Conservation (phyloP, 306 rosid species). For the Lathyrus aphaca region DNA sequence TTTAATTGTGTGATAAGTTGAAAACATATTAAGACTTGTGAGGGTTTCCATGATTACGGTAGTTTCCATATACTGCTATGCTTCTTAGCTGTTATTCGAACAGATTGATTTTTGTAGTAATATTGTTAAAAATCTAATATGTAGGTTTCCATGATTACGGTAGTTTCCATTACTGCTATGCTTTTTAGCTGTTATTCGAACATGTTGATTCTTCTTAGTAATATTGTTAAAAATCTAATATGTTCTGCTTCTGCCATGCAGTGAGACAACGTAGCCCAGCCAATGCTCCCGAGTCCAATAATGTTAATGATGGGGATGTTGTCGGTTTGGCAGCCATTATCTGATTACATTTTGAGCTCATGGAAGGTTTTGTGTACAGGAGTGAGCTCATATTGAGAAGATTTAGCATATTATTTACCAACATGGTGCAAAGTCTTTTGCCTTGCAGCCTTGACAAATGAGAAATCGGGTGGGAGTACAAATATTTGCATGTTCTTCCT, state of each 20-base stretch:
- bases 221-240: constrained; percentile 23
- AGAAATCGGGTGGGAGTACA: constrained; percentile 35
- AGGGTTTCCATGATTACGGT: neutral
- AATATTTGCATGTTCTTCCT: constrained; percentile 42
- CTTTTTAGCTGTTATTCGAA: neutral
- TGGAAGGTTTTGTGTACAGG: constrained; percentile 70
- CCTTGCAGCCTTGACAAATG: constrained; percentile 22
- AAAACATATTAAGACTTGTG: constrained; percentile 3
- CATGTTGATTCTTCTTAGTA: constrained; percentile 9
- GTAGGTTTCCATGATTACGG: neutral
- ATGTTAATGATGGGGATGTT: constrained; percentile 66
- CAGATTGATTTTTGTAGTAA: constrained; percentile 8
- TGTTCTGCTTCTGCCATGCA: constrained; percentile 44
- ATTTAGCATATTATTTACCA: constrained; percentile 19
- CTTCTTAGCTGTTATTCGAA: neutral
- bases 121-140: constrained; percentile 24
- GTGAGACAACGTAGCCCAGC: constrained; percentile 68
- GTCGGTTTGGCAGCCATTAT: constrained; percentile 81
- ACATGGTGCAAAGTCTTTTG: constrained; percentile 24
- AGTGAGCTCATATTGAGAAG: constrained; percentile 44
- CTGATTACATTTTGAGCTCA: constrained; percentile 50
- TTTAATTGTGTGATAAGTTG: neutral
- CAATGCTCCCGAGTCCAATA: constrained; percentile 60
- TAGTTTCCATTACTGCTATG: constrained; percentile 1
- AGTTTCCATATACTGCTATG: neutral